Base-by-base conservation (phyloP, 2,329 filamentous ascomycete species). In the Fusarium sp. region DNA sequence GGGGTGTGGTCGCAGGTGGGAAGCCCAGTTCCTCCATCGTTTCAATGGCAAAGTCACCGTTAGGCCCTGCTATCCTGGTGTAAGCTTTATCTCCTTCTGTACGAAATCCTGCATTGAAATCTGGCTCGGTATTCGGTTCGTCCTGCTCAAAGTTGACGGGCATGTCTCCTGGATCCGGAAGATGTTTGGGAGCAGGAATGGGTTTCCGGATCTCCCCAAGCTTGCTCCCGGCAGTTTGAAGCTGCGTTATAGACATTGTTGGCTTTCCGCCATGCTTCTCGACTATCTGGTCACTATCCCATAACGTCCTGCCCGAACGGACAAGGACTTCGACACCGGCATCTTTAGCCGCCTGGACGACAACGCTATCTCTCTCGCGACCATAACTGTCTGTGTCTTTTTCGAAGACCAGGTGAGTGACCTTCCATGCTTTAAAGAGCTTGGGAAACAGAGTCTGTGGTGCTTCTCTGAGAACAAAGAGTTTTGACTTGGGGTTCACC, bases 391-490 rank as follows among this genome's bases (percentile, higher is more conserved):
- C 93, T 1, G 92, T 94, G 76, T 95, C 93, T 77, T 92, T 93
- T 79, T 95, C 93, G 75, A 94, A 95, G 0, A 94, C 92, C 10
- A 95, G 82, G 81, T 95, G 93, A 0, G 92, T 93, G 33, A 94
- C 90, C 4, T 88, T 87, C 93, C 93, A 95, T 24, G 88, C 87
- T 75, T 90, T 89, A 85, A 94, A 93, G 3, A 95, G 83, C 80
- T 94, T 94, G 4, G 91, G 90, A 7, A 95, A 85, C 3, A 94
- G 81, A 0, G 90, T 93, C 78, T 92, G 91, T 0, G 93, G 92
- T 0, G 88, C 91, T 82, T 94, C 93, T 35, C 93, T 87, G 22
- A 95, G 84, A 31, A 95, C 87, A 70, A 93, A 90, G 2, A 95
- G 87, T 78, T 92, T 92, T 24, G 91, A 93, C 66, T 91, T 91